These are phyloP conservation scores for Cladorrhinum sp. DNA, from an alignment of 2,329 filamentous ascomycete species.

Conservation along the genomic window DNA sequence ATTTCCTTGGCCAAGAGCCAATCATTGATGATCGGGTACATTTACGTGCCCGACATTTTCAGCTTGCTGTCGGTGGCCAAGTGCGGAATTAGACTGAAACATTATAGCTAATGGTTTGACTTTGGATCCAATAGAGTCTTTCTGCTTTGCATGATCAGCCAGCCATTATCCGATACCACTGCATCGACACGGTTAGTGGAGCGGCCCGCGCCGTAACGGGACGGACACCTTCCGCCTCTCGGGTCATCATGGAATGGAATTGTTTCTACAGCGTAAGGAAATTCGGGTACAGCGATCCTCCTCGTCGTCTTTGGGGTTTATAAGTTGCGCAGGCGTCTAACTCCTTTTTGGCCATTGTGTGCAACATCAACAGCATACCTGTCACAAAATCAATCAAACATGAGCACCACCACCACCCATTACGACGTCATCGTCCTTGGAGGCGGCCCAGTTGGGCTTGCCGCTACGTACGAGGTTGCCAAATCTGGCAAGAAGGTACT, in stretches of 20 bases:
- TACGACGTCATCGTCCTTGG: slow-evolving; percentile 2
- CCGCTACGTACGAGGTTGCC: not conserved
- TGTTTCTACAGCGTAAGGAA: too few relatives aligned
- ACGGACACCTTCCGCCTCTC: too few relatives aligned
- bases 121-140: not conserved
- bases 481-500: not conserved
- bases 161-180: not conserved
- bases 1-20: not conserved
- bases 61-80: not conserved
- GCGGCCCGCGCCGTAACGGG: not conserved
- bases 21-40: not conserved
- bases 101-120: not conserved
- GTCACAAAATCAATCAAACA: too few relatives aligned
- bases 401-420: not conserved
- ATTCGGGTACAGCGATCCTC: too few relatives aligned
- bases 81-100: not conserved
- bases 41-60: not conserved
- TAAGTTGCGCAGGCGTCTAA: too few relatives aligned
- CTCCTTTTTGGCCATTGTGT: too few relatives aligned
- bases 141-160: not conserved
- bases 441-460: not conserved
- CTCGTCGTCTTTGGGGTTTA: too few relatives aligned
- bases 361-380: too few relatives aligned
- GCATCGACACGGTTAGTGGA: not conserved
- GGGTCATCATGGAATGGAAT: too few relatives aligned